Base-by-base conservation (phyloP, 2,329 filamentous ascomycete genomes). In the Paraphaeosphaeria sporulosa region DNA sequence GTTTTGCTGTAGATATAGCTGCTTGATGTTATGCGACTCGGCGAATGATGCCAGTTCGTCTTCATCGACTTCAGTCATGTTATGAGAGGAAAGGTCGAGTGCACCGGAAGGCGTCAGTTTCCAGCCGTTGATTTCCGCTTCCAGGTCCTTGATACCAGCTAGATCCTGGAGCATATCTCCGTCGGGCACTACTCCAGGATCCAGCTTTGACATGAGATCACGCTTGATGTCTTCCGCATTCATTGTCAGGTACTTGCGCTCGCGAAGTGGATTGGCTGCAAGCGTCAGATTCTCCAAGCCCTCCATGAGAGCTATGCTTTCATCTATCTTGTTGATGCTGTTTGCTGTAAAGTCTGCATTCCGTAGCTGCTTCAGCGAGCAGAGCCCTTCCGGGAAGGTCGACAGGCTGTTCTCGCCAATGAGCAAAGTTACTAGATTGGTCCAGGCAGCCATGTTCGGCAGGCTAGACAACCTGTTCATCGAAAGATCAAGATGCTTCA, bases 281-380 rank as follows among this genome's bases (percentile, higher is more conserved):
- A 99, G 82, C 4, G 89, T 88, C 44, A 98, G 85, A 73, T 89
- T 89, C 21, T 88, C 85, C 10, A 99, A 80, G 47, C 80, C 88
- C 6, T 92, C 87, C 93, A 98, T 97, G 27, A 87, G 81, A 5
- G 90, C 90, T 59, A 98, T 87, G 64, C 88, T 89, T 0, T 92
- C 85, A 32, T 95, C 91, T 8, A 99, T 77, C 13, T 86, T 82
- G 2, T 87, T 87, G 50, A 99, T 87, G 64, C 95, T 88, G 71
- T 99, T 99, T 66, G 90, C 89, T 0, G 91, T 91, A 65, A 98
- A 90, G 75, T 97, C 93, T 32, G 90, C 91, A 58, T 89, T 90
- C 52, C 89, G 89, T 15, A 98, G 78, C 58, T 87, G 89, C 38
- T 84, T 78, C 0, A 97, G 83, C 1, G 81, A 82, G 0, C 85